Percentiles rank a stretch among this genome's conserved stretches.
phyloP scores from a whole-genome alignment of 2,329 filamentous ascomycete genomes.

The Acrocalymma vagum region DNA sequence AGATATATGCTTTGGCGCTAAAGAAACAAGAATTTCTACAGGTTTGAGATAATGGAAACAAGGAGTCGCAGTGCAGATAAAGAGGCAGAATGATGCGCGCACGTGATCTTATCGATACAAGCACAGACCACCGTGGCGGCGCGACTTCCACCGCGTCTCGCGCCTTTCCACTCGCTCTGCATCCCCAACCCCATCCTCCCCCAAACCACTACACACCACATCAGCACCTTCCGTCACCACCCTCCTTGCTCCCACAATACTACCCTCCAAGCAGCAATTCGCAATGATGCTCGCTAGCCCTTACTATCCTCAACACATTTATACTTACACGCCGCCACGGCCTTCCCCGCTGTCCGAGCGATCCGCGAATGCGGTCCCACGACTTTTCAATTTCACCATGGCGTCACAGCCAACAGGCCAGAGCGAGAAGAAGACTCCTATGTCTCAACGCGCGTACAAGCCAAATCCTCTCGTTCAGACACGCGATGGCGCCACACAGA shows the following conservation, averaged over 20 bases:
- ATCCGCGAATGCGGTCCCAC: conserved; percentile 45
- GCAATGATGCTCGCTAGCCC: conserved; percentile 41
- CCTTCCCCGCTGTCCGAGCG: conserved; percentile 57
- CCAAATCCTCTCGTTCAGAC: conserved; percentile 69
- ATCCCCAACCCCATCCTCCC: not conserved
- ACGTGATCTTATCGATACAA: conserved; percentile 2
- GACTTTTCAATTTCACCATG: conserved; percentile 40
- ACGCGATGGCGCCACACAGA: conserved; percentile 69
- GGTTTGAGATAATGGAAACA: too few relatives aligned
- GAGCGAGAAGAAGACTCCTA: conserved; percentile 23
- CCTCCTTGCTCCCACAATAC: too few relatives aligned
- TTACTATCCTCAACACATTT: conserved; percentile 34
- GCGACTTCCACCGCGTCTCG: conserved; percentile 9
- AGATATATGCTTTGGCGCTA: too few relatives aligned
- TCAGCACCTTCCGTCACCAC: not conserved
- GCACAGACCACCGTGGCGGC: conserved; percentile 2
- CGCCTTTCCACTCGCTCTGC: conserved; percentile 5
- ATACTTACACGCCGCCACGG: conserved; percentile 38
- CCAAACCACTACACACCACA: not conserved
- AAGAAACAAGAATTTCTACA: too few relatives aligned
- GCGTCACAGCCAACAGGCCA: conserved; percentile 19
- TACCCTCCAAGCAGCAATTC: too few relatives aligned
- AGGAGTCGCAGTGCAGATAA: too few relatives aligned
- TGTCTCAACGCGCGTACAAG: conserved; percentile 56
- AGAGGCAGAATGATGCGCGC: too few relatives aligned